These are phyloP conservation scores for Pulveroboletus frians DNA, from an alignment of 768 basidiomycete genomes.

Conservation along the genomic window DNA sequence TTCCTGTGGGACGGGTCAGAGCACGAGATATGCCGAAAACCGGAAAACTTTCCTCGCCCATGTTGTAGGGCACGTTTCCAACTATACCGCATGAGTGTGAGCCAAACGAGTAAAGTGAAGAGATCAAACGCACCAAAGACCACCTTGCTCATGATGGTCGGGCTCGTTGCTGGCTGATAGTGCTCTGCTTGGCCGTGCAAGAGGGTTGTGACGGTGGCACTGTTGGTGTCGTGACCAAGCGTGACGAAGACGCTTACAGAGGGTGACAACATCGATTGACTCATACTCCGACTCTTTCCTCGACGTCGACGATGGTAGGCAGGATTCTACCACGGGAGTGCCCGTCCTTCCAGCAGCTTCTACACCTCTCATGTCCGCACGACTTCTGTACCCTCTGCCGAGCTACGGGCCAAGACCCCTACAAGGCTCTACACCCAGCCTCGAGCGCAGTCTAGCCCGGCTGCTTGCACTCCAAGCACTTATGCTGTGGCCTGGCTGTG, in stretches of 20 bases:
- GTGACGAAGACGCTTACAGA: too few species aligned
- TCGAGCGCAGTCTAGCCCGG: too few species aligned
- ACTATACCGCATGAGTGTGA: slow-evolving; percentile 38
- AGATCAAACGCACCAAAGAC: slow-evolving; percentile 53
- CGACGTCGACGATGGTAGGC: too few species aligned
- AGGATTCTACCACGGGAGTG: too few species aligned
- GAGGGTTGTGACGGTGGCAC: slow-evolving; percentile 1
- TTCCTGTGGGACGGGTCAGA: slow-evolving; percentile 41
- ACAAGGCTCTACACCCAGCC: too few species aligned
- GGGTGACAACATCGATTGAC: too few species aligned
- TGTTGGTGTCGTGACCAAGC: not conserved
- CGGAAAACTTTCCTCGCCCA: slow-evolving; percentile 56
- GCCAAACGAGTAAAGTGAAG: not conserved
- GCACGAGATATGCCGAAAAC: not conserved
- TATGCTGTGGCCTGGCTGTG: not conserved
- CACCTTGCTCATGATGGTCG: slow-evolving; percentile 54
- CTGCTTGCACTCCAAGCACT: too few species aligned
- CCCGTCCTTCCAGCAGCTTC: too few species aligned
- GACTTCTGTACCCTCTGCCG: not conserved
- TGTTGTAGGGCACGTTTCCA: slow-evolving; percentile 87
- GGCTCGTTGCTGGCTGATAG: not conserved
- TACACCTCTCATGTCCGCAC: not conserved
- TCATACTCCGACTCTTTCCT: too few species aligned
- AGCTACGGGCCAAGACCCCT: too few species aligned
- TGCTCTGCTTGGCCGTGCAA: not conserved